Evolutionary conservation across 306 rosid species (phyloP).

Genomic region (Glycyrrhiza uralensis): DNA sequence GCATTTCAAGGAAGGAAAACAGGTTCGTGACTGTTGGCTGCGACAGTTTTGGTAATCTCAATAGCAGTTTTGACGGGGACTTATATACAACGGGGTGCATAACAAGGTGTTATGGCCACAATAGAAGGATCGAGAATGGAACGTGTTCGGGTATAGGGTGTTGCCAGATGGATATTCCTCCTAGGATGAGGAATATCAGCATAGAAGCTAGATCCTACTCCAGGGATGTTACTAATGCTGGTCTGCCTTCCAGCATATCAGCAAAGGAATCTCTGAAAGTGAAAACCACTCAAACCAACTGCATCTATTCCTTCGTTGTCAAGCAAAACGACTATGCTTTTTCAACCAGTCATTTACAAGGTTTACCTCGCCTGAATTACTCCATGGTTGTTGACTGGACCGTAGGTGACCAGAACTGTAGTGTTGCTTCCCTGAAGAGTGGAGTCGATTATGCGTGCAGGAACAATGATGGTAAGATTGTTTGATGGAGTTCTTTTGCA

Average conservation of each 20-base stretch:
- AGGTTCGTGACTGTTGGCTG: neutral
- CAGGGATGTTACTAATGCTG: too few species aligned
- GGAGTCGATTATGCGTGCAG: too few species aligned
- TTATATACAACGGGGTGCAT: too few species aligned
- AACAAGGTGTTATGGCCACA: too few species aligned
- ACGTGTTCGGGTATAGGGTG: conserved; percentile 5
- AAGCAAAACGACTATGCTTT: neutral
- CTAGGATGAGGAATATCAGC: neutral
- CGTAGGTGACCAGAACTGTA: neutral
- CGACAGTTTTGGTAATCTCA: neutral
- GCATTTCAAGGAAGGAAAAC: neutral
- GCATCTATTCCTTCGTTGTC: neutral
- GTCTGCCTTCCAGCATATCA: too few species aligned
- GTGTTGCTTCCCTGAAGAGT: neutral
- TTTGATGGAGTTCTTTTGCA: too few species aligned
- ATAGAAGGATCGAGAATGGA: neutral
- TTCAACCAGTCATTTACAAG: neutral
- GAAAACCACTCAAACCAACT: too few species aligned
- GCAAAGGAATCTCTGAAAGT: too few species aligned
- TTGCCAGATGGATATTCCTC: conserved; percentile 3
- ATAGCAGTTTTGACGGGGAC: too few species aligned
- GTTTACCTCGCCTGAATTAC: neutral
- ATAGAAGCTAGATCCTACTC: too few species aligned
- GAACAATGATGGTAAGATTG: too few species aligned
- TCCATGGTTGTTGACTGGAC: neutral